These are phyloP conservation scores for Gryganskiella cystojenkinii DNA, from an alignment of 192 early-diverging fungal species.

Conservation along the genomic window DNA sequence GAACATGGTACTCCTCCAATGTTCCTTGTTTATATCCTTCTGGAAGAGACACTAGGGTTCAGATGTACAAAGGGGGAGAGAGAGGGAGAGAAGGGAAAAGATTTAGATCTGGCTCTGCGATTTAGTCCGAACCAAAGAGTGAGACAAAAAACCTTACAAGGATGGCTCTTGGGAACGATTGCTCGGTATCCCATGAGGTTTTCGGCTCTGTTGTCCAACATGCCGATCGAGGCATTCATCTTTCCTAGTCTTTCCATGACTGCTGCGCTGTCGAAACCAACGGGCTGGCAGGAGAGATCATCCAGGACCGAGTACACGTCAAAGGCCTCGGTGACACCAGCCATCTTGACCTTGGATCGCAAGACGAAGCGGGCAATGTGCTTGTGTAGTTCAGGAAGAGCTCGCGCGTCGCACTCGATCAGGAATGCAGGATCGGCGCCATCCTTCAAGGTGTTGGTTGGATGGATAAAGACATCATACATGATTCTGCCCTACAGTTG, in stretches of 20 bases:
- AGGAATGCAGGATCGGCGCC: slow-evolving; percentile 78
- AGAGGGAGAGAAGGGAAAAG: neutral
- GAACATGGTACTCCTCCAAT: slow-evolving; percentile 72
- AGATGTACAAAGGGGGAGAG: neutral
- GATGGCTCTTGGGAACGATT: slow-evolving; percentile 39
- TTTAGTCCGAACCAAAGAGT: neutral
- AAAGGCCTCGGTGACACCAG: slow-evolving; percentile 71
- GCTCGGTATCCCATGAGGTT: slow-evolving; percentile 34
- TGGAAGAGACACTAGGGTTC: slow-evolving; percentile 57
- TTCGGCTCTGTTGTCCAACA: slow-evolving; percentile 25
- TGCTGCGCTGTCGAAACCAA: neutral
- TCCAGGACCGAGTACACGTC: slow-evolving; percentile 85
- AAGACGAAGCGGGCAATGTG: slow-evolving; percentile 84
- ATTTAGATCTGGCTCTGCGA: neutral
- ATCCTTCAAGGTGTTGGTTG: slow-evolving; percentile 64
- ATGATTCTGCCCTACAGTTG: slow-evolving; percentile 81
- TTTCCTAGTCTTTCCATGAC: slow-evolving; percentile 30
- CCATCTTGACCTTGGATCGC: slow-evolving; percentile 78
- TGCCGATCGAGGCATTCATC: slow-evolving; percentile 34
- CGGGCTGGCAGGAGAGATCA: slow-evolving; percentile 49
- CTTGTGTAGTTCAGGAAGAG: slow-evolving; percentile 59
- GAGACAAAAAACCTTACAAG: slow-evolving; percentile 18
- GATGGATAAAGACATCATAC: slow-evolving; percentile 92
- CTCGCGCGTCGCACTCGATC: slow-evolving; percentile 79
- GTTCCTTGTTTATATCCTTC: slow-evolving; percentile 62